phyloP scores from a whole-genome alignment of 257 asterid genomes.

The Fraxinus pennsylvanica region DNA sequence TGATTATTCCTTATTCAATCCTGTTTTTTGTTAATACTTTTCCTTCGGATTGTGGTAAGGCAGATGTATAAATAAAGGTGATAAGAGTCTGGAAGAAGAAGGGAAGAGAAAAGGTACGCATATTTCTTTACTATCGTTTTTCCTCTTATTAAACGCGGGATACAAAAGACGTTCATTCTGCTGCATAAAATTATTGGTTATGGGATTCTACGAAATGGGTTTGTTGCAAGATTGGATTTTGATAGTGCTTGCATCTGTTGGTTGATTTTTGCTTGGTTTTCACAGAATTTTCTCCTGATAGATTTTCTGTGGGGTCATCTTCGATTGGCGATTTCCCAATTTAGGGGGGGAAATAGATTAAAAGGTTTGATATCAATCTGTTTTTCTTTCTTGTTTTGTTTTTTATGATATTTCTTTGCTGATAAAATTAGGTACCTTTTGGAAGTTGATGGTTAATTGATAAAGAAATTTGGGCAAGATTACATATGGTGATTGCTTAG shows the following conservation, averaged over 20 bases:
- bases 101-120: constrained; percentile 41
- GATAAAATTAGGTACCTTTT: not conserved
- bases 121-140: constrained; percentile 22
- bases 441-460: constrained; percentile 6
- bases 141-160: constrained; percentile 24
- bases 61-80: constrained; percentile 20
- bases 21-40: constrained; percentile 19
- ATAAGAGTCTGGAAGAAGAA: constrained; percentile 16
- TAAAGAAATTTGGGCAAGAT: not conserved
- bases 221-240: constrained; percentile 18
- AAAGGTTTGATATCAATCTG: constrained; percentile 8
- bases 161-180: not conserved
- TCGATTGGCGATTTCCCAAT: constrained; percentile 6
- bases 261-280: not conserved
- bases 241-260: constrained; percentile 8
- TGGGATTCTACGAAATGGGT: constrained; percentile 22
- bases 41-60: constrained; percentile 44
- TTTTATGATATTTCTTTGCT: not conserved
- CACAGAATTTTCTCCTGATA: not conserved
- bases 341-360: not conserved
- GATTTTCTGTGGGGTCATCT: constrained; percentile 23
- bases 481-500: not conserved
- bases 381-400: constrained; percentile 3
- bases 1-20: constrained; percentile 13
- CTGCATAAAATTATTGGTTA: not conserved